These are phyloP conservation scores for Kwoniella dendrophila DNA, from an alignment of 768 basidiomycete genomes.

Conservation along the genomic window DNA sequence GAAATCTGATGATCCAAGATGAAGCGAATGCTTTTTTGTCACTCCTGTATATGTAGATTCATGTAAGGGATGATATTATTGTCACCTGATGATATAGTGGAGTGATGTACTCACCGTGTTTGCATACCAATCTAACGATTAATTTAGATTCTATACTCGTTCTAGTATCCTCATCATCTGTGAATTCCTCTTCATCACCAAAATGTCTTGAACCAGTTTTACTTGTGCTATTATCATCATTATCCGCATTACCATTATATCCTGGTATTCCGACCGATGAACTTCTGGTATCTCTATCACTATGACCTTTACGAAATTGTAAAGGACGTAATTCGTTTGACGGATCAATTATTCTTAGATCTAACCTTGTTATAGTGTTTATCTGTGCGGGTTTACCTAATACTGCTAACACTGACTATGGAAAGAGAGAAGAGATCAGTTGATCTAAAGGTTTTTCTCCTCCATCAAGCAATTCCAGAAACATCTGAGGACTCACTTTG, in stretches of 20 bases:
- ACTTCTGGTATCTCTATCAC: neutral
- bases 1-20: slow-evolving; percentile 47
- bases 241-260: neutral
- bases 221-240: slow-evolving; percentile 17
- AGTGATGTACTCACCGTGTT: slow-evolving; percentile 47
- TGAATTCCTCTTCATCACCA: slow-evolving; percentile 31
- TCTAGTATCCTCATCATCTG: slow-evolving; percentile 31
- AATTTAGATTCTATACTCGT: slow-evolving; percentile 33
- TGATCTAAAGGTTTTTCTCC: neutral
- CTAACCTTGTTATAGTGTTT: slow-evolving; percentile 44
- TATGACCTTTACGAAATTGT: slow-evolving; percentile 12
- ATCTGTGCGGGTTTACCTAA: slow-evolving; percentile 40
- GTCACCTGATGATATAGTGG: neutral
- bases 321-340: slow-evolving; percentile 20
- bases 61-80: neutral
- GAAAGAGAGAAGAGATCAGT: neutral
- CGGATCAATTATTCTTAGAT: slow-evolving; percentile 41
- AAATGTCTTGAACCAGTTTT: too few species aligned
- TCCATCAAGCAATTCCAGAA: too few species aligned
- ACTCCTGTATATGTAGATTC: slow-evolving; percentile 38
- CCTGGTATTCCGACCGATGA: too few species aligned
- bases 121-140: slow-evolving; percentile 52
- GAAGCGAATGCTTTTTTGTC: slow-evolving; percentile 52
- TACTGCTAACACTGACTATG: slow-evolving; percentile 51
- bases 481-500: slow-evolving; percentile 53